phyloP scores from a whole-genome alignment of 352 stramenopile genomes.

The Phytopythium delawarense region DNA sequence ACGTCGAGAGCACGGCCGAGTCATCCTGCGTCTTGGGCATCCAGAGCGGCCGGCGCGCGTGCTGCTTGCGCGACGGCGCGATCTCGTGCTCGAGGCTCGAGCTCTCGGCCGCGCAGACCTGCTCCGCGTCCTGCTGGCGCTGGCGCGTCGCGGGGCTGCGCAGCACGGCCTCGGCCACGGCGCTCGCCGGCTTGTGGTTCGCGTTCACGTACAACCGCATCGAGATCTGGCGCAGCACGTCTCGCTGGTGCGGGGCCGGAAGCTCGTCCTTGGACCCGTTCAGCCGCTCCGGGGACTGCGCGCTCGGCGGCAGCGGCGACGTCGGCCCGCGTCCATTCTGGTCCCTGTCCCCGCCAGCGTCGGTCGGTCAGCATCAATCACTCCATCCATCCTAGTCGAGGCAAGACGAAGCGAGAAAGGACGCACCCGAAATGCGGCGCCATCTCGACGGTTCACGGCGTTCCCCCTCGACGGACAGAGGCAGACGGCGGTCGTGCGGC shows the following conservation, averaged over 20 bases:
- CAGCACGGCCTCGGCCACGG: slow-evolving; percentile 64
- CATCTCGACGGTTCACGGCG: slow-evolving; percentile 16
- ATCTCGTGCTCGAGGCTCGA: slow-evolving; percentile 69
- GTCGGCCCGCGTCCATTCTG: neutral
- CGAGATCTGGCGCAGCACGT: slow-evolving; percentile 73
- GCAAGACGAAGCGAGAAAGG: slow-evolving; percentile 4
- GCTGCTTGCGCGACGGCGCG: slow-evolving; percentile 42
- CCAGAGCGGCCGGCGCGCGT: slow-evolving; percentile 65
- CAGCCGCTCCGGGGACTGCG: slow-evolving; percentile 2
- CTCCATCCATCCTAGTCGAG: neutral
- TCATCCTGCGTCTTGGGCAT: slow-evolving; percentile 74
- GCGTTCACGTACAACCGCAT: slow-evolving; percentile 75
- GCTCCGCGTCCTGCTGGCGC: slow-evolving; percentile 57
- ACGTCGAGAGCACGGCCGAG: slow-evolving; percentile 43
- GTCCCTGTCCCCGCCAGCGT: neutral
- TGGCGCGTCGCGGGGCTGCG: slow-evolving; percentile 47
- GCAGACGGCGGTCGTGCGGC: neutral
- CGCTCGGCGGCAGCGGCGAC: neutral
- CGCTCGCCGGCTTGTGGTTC: slow-evolving; percentile 12
- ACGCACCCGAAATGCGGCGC: slow-evolving; percentile 40
- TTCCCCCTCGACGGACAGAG: neutral
- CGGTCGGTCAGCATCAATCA: neutral
- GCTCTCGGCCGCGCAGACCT: slow-evolving; percentile 31
- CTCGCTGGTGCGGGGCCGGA: slow-evolving; percentile 36
- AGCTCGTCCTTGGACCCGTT: slow-evolving; percentile 2